Evolutionary conservation across 164 flowering plant genomes (phyloP).

Genomic region (Annona squamosa): DNA sequence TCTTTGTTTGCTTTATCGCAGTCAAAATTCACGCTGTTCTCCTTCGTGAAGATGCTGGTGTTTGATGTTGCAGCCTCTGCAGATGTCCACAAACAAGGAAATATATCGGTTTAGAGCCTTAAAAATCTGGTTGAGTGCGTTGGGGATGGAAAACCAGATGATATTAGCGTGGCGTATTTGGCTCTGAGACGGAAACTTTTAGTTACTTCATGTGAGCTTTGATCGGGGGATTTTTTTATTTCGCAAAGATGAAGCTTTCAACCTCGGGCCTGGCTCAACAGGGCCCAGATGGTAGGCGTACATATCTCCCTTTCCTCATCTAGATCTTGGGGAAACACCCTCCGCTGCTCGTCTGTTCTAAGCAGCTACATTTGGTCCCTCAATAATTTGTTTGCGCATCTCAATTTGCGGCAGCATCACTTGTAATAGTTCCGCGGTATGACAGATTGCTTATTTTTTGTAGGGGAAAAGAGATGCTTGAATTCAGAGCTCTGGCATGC

Average conservation of each 20-base stretch:
- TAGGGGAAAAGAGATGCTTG: constrained; percentile 74
- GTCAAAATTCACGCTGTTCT: not conserved
- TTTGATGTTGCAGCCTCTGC: not conserved
- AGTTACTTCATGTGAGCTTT: not conserved
- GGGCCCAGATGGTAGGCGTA: constrained; percentile 46
- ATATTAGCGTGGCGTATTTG: constrained; percentile 1
- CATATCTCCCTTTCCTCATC: constrained; percentile 1
- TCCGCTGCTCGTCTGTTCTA: not conserved
- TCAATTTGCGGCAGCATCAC: not conserved
- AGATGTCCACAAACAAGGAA: not conserved
- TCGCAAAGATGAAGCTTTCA: constrained; percentile 23
- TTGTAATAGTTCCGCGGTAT: not conserved
- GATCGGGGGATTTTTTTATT: constrained; percentile 8
- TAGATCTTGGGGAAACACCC: not conserved
- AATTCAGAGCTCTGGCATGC: constrained; percentile 97
- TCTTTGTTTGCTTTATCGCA: not conserved
- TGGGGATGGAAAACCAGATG: constrained; percentile 1
- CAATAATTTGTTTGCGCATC: not conserved
- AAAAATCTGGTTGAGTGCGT: not conserved
- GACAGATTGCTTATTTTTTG: not conserved
- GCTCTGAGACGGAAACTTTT: not conserved
- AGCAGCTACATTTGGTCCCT: not conserved
- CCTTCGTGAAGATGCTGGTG: not conserved
- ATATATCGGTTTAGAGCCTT: not conserved
- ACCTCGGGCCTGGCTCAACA: constrained; percentile 44